Percentiles rank a stretch among this genome's conserved stretches.
Conservation (phyloP, 2,329 filamentous ascomycete genomes). For the Trichophyton simii region DNA sequence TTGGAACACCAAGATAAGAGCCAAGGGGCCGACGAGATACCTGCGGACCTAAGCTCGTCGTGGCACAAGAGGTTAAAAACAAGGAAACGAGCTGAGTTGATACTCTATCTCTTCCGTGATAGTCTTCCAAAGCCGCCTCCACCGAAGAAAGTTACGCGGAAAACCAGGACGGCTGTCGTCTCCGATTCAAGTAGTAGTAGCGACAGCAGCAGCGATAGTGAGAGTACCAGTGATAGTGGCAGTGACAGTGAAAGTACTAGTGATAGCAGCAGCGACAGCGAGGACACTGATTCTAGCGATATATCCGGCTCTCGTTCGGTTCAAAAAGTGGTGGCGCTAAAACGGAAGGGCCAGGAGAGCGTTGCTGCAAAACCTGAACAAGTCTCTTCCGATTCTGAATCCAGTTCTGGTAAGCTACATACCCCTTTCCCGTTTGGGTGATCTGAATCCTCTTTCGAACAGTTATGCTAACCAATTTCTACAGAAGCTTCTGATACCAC, state of each 20-base stretch:
- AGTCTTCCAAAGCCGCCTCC: constrained; percentile 11
- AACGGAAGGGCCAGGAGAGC: not conserved
- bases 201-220: constrained; percentile 21
- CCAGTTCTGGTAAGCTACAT: not conserved
- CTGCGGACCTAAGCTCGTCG: constrained; percentile 5
- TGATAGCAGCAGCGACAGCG: not conserved
- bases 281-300: constrained; percentile 1
- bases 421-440: too few species aligned
- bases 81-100: constrained; percentile 28
- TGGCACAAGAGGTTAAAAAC: constrained; percentile 21
- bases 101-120: constrained; percentile 24
- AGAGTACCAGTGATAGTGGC: constrained; percentile 14
- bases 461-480: not conserved
- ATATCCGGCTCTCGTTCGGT: not conserved
- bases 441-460: not conserved
- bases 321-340: not conserved
- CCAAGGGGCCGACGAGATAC: constrained; percentile 18
- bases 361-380: not conserved
- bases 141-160: constrained; percentile 10
- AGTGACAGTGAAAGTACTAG: constrained; percentile 16
- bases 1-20: constrained; percentile 19
- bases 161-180: constrained; percentile 26
- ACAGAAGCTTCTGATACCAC: not conserved
- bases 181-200: constrained; percentile 33
- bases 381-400: not conserved